Evolutionary conservation across 2,329 filamentous ascomycete genomes (phyloP), one percentile per base, ranked within the genome.

Genomic region (Nannizziopsis barbatae): DNA sequence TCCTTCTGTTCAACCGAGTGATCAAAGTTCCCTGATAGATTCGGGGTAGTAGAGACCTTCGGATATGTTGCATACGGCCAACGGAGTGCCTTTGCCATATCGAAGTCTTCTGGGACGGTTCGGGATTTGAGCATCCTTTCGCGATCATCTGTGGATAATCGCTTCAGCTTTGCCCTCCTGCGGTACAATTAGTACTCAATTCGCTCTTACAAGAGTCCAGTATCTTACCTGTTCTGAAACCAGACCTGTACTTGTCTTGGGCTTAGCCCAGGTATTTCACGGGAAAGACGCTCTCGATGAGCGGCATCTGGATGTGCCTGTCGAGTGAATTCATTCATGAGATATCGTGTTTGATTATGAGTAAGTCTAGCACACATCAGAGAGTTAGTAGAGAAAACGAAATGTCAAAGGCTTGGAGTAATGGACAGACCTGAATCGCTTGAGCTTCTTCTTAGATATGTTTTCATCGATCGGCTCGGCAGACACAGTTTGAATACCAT

Each of bases 301-400:
- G 86, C 85, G 36, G 89, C 89, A 68, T 96, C 89, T 6, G 89
- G 89, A 63, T 95, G 89, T 18, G 89, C 86, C 63, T 96, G 88
- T 58, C 92, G 88, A 50, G 88, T 85, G 61, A 95, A 96, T 64
- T 96, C 89, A 67, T 86, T 95, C 87, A 95, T 94, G 49, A 96
- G 72, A 60, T 94, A 96, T 11, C 90, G 82, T n/a, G 90, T 95
- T 73, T 96, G 90, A 59, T 92, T 90, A 65, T 95, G 89, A 1
- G 89, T 95, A 55, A 96, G 80, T 56, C 89, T 93, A 59, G 10
- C 8, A n/a, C n/a, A n/a, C 7, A 27, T 7, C 22, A 27, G 4
- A 27, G 22, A 27, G 22, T 27, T 27, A 27, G 7, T 27, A 27
- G 22, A 27, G 22, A 7, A 27, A 3, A 27, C 22, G 7, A 27